A percentile compares a stretch with the other conserved stretches of the same genome.
phyloP scores from a whole-genome alignment of 2,329 filamentous ascomycete species.

The Saccharata proteae region DNA sequence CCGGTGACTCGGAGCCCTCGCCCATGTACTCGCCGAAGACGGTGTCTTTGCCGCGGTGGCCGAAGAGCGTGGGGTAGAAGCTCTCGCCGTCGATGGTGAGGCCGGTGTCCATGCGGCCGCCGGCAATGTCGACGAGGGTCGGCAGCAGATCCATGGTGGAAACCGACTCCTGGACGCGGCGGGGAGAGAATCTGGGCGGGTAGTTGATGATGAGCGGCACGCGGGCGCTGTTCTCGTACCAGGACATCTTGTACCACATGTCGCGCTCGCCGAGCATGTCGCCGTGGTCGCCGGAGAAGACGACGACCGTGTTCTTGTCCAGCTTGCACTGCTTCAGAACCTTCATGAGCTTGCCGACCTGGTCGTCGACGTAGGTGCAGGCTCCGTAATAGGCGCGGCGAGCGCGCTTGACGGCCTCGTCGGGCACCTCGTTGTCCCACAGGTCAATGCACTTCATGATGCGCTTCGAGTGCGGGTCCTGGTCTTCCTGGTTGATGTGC shows the following conservation, averaged over 20 bases:
- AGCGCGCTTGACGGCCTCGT: slow-evolving; percentile 76
- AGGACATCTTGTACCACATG: slow-evolving; percentile 97
- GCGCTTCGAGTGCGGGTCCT: slow-evolving; percentile 78
- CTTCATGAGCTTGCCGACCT: slow-evolving; percentile 69
- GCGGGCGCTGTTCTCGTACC: slow-evolving; percentile 82
- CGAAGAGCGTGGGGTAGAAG: slow-evolving; percentile 64
- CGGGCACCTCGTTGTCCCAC: slow-evolving; percentile 70
- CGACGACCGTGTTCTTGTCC: slow-evolving; percentile 74
- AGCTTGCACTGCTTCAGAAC: slow-evolving; percentile 69
- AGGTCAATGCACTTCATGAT: slow-evolving; percentile 78
- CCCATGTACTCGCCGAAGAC: slow-evolving; percentile 95
- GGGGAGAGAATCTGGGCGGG: slow-evolving; percentile 62
- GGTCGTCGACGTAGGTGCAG: slow-evolving; percentile 88
- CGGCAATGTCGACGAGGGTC: slow-evolving; percentile 73
- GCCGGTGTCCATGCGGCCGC: slow-evolving; percentile 53
- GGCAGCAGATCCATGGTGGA: slow-evolving; percentile 85
- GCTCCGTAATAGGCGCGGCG: slow-evolving; percentile 85
- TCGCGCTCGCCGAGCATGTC: slow-evolving; percentile 92
- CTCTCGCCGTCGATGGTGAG: slow-evolving; percentile 82
- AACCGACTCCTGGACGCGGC: slow-evolving; percentile 69
- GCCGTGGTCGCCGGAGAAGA: slow-evolving; percentile 89
- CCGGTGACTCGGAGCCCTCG: slow-evolving; percentile 75
- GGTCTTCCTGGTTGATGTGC: slow-evolving; percentile 64
- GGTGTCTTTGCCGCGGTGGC: slow-evolving; percentile 47
- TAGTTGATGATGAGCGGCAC: slow-evolving; percentile 80